Evolutionary conservation across 2,329 filamentous ascomycete species (phyloP).

Genomic region (Colletotrichum sp.): DNA sequence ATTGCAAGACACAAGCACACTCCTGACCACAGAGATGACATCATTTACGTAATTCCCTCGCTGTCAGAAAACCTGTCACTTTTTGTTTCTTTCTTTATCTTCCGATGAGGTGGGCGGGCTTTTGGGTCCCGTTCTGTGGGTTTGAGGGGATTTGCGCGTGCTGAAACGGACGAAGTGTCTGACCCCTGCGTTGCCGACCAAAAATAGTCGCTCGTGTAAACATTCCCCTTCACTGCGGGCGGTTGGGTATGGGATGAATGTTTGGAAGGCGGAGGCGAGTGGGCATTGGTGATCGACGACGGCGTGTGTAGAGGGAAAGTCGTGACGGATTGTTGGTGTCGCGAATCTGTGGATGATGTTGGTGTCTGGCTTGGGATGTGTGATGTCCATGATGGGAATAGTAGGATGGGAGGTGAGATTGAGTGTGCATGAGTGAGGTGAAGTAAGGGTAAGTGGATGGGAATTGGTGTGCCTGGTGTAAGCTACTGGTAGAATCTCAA

Average conservation of each 20-base stretch:
- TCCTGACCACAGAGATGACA: rapidly evolving
- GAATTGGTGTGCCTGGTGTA: rapidly evolving
- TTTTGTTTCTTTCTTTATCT: not conserved
- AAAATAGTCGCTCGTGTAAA: not conserved
- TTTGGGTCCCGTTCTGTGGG: not conserved
- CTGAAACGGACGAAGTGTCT: not conserved
- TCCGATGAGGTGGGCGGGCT: not conserved
- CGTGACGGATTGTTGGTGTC: not conserved
- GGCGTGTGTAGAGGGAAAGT: not conserved
- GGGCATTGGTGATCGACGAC: not conserved
- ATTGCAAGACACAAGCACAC: not conserved
- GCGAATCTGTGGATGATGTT: not conserved
- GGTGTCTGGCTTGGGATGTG: not conserved
- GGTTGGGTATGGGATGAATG: too few relatives aligned
- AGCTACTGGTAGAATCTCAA: not conserved
- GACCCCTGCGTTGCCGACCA: not conserved
- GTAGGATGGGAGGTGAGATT: not conserved
- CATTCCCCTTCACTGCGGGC: not conserved
- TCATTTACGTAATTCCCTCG: not conserved
- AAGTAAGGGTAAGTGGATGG: not conserved
- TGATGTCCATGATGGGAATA: not conserved
- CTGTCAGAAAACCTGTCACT: not conserved
- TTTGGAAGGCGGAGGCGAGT: not conserved
- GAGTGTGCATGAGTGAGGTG: not conserved
- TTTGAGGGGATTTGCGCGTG: not conserved